phyloP scores from a whole-genome alignment of 495 filamentous ascomycete species.

The Lasiosphaeriaceae sp. region DNA sequence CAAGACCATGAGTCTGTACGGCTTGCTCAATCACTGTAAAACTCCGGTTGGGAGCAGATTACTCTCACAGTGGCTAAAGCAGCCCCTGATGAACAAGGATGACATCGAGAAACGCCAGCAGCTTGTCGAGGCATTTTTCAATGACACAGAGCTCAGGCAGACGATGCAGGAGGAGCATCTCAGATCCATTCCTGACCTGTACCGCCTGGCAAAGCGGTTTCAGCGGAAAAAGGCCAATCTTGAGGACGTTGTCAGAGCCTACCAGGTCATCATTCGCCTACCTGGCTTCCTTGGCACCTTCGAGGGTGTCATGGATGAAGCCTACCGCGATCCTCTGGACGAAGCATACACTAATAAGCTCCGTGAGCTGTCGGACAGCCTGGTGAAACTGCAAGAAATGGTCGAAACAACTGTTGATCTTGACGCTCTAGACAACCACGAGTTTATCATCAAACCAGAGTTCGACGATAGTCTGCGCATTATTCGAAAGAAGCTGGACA shows the following conservation, averaged over 20 bases:
- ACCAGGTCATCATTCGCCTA: slow-evolving; percentile 88
- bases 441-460: slow-evolving; percentile 98
- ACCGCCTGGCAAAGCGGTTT: slow-evolving; percentile 90
- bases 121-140: slow-evolving; percentile 91
- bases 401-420: slow-evolving; percentile 98
- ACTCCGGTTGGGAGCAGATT: slow-evolving; percentile 88
- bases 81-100: slow-evolving; percentile 86
- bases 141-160: slow-evolving; percentile 89
- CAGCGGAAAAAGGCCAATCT: slow-evolving; percentile 85
- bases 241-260: slow-evolving; percentile 92
- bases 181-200: slow-evolving; percentile 89
- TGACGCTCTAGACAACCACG: slow-evolving; percentile 91
- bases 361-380: slow-evolving; percentile 65
- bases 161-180: slow-evolving; percentile 98
- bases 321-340: slow-evolving; percentile 84
- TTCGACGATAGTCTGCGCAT: slow-evolving; percentile 87
- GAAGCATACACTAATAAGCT: slow-evolving; percentile 84
- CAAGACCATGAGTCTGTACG: slow-evolving; percentile 97
- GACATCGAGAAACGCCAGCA: slow-evolving; percentile 92
- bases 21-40: slow-evolving; percentile 95
- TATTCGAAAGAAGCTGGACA: slow-evolving; percentile 87
- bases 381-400: slow-evolving; percentile 91
- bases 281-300: slow-evolving; percentile 86
- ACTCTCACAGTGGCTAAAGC: slow-evolving; percentile 95
- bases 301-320: slow-evolving; percentile 92